Conservation (phyloP, 192 early-diverging fungal genomes). For the Powellomyces hirtus region DNA sequence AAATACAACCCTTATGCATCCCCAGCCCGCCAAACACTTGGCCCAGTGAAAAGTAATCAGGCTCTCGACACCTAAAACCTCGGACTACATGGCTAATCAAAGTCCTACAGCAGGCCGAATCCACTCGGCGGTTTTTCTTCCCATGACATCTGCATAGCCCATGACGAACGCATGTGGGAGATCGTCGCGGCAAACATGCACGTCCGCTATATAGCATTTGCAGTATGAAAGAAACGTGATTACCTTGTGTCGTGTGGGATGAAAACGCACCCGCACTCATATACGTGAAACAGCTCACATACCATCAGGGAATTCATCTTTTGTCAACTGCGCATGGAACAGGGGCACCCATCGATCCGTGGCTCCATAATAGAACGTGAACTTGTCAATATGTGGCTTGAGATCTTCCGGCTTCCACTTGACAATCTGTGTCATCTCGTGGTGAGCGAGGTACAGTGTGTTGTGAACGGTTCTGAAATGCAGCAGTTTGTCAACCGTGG, state of each 20-base stretch:
- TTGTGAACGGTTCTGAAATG: slow-evolving; percentile 43
- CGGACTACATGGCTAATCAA: no score
- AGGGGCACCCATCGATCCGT: slow-evolving; percentile 78
- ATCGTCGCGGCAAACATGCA: slow-evolving; percentile 66
- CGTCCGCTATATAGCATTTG: slow-evolving; percentile 25
- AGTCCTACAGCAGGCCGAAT: background rate
- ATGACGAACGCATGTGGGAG: slow-evolving; percentile 83
- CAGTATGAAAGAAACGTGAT: no score
- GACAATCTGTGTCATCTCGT: slow-evolving; percentile 72
- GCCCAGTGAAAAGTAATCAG: no score
- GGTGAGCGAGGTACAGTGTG: slow-evolving; percentile 64
- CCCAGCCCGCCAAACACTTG: no score
- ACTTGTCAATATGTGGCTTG: slow-evolving; percentile 51
- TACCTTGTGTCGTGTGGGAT: no score
- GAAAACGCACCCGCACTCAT: no score
- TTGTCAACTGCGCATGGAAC: slow-evolving; percentile 67
- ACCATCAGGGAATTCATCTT: slow-evolving; percentile 59
- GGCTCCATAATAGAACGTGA: slow-evolving; percentile 75
- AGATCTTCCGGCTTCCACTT: slow-evolving; percentile 68
- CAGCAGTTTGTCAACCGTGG: slow-evolving; percentile 68
- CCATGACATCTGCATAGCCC: slow-evolving; percentile 50
- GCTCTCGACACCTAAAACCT: no score
- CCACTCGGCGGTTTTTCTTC: slow-evolving; percentile 31
- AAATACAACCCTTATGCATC: no score
- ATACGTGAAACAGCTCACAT: background rate